Evolutionary conservation across 192 early-diverging fungal genomes (phyloP), one percentile per base, ranked within the genome.

Genomic region (Backusella tuberculispora): DNA sequence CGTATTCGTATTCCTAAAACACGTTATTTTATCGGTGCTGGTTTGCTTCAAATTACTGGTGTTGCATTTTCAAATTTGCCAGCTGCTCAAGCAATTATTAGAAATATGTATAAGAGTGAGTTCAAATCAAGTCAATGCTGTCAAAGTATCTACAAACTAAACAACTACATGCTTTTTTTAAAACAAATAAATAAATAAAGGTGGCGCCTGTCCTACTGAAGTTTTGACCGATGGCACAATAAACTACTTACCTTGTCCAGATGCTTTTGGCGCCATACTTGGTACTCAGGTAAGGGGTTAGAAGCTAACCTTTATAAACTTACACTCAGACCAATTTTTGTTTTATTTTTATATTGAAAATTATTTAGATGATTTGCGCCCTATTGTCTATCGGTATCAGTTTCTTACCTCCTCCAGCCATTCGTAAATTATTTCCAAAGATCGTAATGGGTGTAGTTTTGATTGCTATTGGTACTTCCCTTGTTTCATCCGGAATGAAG

Each of bases 401-500:
- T 5, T 85, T 86, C 45, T 15, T 88, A 29, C 87, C 87, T 48
- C 85, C 83, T 46, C 78, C 73, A 26, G 76, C 69, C 0, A 69
- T 88, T 37, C 83, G 86, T 68, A 83, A 76, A 64, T 66, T 88
- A 50, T 88, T 88, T 53, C 87, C 87, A 8, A 87, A 87, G 19
- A 84, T 88, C 72, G 87, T 88, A 13, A 86, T 87, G 14, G 87
- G 87, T 74, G 76, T 79, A 14, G 85, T 84, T 9, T 81, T 88
- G 17, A 72, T 83, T 42, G 43, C 88, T 74, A 86, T 88, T 10
- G 87, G 87, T 24, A 78, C 83, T 9, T 74, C 80, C 15, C 65
- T 88, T 4, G 77, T 86, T 50, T 74, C 79, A n/a, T 82, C 82
- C 14, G 87, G 84, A 10, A 84, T 88, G 72, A 29, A 76, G 4